These are phyloP conservation scores for Gossypium arboreum DNA, from an alignment of 345 rosid genomes.

Conservation along the genomic window DNA sequence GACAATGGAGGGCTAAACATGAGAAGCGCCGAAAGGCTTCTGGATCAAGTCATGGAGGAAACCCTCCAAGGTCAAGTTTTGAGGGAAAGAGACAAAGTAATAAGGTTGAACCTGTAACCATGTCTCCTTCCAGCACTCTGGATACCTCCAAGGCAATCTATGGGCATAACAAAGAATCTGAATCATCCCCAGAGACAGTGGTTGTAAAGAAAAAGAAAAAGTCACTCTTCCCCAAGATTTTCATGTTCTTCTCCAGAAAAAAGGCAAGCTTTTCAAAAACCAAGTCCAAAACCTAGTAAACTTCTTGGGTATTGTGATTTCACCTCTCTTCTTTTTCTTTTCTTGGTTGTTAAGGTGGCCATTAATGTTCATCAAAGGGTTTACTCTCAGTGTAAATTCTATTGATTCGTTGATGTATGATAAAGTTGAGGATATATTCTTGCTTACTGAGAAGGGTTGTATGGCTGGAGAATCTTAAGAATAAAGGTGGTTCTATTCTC, in stretches of 20 bases:
- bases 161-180: conserved; percentile 26
- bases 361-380: conserved; percentile 5
- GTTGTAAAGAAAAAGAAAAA: conserved; percentile 66
- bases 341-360: conserved; percentile 11
- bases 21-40: conserved; percentile 57
- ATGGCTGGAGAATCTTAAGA: conserved; percentile 16
- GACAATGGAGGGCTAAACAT: conserved; percentile 86
- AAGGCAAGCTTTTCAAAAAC: conserved; percentile 33
- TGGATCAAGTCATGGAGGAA: conserved; percentile 34
- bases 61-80: conserved; percentile 28
- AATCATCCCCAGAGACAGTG: conserved; percentile 32
- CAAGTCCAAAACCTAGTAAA: conserved; percentile 6
- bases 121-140: conserved; percentile 5
- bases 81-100: conserved; percentile 38
- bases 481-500: conserved; percentile 15
- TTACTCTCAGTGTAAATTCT: conserved; percentile 30
- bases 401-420: conserved; percentile 32
- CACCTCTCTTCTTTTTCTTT: neutral
- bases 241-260: conserved; percentile 60
- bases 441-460: conserved; percentile 9
- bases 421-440: conserved; percentile 19
- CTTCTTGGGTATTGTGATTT: conserved; percentile 14
- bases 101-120: conserved; percentile 13
- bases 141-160: conserved; percentile 30
- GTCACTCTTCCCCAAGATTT: conserved; percentile 62